A percentile compares a stretch with the other conserved stretches of the same genome.
These are phyloP conservation scores for Cucumis melo DNA, from an alignment of 306 rosid genomes.

Conservation along the genomic window DNA sequence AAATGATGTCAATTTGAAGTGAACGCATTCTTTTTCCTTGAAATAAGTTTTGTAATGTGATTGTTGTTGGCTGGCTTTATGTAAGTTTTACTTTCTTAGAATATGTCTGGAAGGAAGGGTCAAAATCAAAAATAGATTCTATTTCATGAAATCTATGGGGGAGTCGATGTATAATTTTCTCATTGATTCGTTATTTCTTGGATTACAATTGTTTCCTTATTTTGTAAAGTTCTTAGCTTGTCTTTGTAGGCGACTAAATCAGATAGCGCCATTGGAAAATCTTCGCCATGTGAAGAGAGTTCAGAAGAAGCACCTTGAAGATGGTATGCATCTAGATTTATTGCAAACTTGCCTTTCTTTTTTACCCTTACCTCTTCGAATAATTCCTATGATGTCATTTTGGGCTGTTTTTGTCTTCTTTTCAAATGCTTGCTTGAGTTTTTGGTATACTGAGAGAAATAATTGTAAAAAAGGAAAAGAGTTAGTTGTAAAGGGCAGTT, in stretches of 20 bases:
- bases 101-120: neutral
- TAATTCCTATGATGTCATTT: neutral
- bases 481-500: no score
- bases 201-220: neutral
- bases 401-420: neutral
- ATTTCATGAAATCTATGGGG: neutral
- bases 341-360: neutral
- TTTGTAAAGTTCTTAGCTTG: neutral
- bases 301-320: constrained; percentile 45
- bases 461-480: no score
- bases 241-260: constrained; percentile 49
- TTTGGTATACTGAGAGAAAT: no score
- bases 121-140: neutral
- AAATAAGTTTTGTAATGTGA: neutral
- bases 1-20: neutral
- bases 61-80: neutral
- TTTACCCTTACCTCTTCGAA: neutral
- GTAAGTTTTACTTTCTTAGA: neutral
- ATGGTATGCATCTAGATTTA: constrained; percentile 20
- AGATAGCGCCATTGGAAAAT: constrained; percentile 48
- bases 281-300: constrained; percentile 73
- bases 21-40: neutral
- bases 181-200: neutral
- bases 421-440: neutral
- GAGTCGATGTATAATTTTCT: neutral